These are phyloP conservation scores for Didymella pomorum DNA, from an alignment of 2,329 filamentous ascomycete genomes.

Conservation along the genomic window DNA sequence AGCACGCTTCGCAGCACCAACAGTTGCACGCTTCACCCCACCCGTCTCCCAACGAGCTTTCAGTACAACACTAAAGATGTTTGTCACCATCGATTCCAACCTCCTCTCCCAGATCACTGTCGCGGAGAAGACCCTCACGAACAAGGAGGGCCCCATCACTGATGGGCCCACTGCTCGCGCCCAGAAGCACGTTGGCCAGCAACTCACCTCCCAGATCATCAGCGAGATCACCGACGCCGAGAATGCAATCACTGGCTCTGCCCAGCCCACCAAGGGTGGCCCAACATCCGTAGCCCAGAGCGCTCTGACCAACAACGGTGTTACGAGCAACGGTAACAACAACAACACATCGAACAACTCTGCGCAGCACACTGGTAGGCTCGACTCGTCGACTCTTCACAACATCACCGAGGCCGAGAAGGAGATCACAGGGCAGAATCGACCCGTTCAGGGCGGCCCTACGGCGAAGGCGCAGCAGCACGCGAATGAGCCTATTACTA, in stretches of 20 bases:
- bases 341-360: constrained; percentile 6
- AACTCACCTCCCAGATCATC: constrained; percentile 46
- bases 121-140: constrained; percentile 52
- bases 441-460: constrained; percentile 34
- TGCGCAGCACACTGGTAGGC: constrained; percentile 27
- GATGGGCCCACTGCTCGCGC: constrained; percentile 54
- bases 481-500: constrained; percentile 40
- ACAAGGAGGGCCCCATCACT: constrained; percentile 45
- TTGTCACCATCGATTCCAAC: constrained; percentile 45
- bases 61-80: constrained; percentile 26
- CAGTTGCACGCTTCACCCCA: constrained; percentile 18
- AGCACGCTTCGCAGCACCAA: constrained; percentile 18
- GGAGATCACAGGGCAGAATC: constrained; percentile 32
- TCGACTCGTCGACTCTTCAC: constrained; percentile 39
- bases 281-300: constrained; percentile 52
- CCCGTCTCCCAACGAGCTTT: constrained; percentile 23
- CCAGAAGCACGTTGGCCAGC: constrained; percentile 48
- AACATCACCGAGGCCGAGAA: constrained; percentile 46
- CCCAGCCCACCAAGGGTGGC: constrained; percentile 46
- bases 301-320: constrained; percentile 8
- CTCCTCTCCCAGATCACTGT: constrained; percentile 54
- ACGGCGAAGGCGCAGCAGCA: constrained; percentile 44
- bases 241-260: constrained; percentile 50
- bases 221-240: constrained; percentile 55
- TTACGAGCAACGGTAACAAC: neutral